Base-by-base conservation (phyloP, 75 land plant species). In the Sequoia sempervirens region DNA sequence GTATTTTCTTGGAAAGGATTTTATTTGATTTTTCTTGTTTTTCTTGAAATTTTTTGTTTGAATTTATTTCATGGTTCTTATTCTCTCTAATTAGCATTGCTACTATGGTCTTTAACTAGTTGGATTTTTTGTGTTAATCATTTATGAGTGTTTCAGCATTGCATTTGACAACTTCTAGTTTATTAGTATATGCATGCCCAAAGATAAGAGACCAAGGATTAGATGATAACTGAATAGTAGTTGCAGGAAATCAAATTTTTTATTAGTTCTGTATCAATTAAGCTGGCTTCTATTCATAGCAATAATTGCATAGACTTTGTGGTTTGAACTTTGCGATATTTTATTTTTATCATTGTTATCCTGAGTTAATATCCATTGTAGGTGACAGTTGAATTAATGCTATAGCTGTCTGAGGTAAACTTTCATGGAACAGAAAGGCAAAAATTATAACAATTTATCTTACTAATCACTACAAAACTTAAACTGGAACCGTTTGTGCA, bases 401-500 rank as follows among this genome's bases (percentile, higher is more conserved):
- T 23, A 58, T 58, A n/a, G 64, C 64, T 58, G 5, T 58, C 26
- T 58, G 64, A 58, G 64, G 64, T 58, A 54, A 3, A 54, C 26
- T 58, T 18, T 18, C 20, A 58, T 54, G 58, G 64, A 18, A 58
- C 5, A 3, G 23, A 2, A 58, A 23, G 64, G 4, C 64, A 20
- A 5, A 58, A 58, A 58, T 58, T 5, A 58, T 28, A 69, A 69
- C 34, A 69, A 69, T 69, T 11, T 2, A 53, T 34, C 34, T n/a
- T 18, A 4, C 40, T 81, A 81, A 20, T 81, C 43, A 34, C 28
- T 20, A 53, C 20, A 34, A 53, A 81, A 14, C 36, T 58, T 81
- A 75, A 34, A 64, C 69, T 38, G 18, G 1, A 80, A 50, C 40
- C 26, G 17, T 81, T 37, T 34, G 46, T 83, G 79, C 79, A 97